Evolutionary conservation across 23 red algal species (phyloP), one percentile per base, ranked within the genome.

Genomic region (Gracilaria domingensis): DNA sequence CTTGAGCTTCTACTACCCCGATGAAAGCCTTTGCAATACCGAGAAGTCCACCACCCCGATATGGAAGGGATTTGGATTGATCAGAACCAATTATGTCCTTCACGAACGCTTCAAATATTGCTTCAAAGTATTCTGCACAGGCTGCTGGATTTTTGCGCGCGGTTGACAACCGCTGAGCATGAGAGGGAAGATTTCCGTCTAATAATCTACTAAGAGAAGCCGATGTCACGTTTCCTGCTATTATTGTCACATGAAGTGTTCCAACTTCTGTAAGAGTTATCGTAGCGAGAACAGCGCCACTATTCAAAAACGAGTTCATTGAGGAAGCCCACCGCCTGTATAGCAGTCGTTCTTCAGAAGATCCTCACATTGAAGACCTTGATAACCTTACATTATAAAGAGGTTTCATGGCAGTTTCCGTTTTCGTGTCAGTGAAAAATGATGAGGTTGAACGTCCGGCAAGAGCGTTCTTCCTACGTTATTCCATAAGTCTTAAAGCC

Each of bases 51-150:
- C 61, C 61, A 5, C 61, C 61, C 9, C 28, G 28, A 66, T 66
- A 66, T 32, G 61, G 61, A 8, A 66, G 33, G 25, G 8, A 8
- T 32, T 9, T 5, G 25, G 28, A 36, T 66, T 36, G 25, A 36
- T 66, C 33, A 16, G 16, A 66, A 8, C 61, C 61, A 66, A 66
- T 36, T 66, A 66, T 66, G 61, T 66, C 61, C 14, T 66, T 16
- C 25, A 66, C 61, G 61, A 66, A 36, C 25, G 14, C 14, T 5
- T 66, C 61, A 36, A 6, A 66, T 5, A 66, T 36, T 36, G 33
- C 6, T 16, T 66, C 61, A 66, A 66, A 66, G 14, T 66, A 66
- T 16, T 66, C 61, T 9, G 28, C 25, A 32, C 61, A 66, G 6
- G 61, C 61, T 8, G 33, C 33, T 16, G 61, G 61, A 66, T 66